These are phyloP conservation scores for Penicillium robsamsonii DNA, from an alignment of 495 filamentous ascomycete species.

Conservation along the genomic window DNA sequence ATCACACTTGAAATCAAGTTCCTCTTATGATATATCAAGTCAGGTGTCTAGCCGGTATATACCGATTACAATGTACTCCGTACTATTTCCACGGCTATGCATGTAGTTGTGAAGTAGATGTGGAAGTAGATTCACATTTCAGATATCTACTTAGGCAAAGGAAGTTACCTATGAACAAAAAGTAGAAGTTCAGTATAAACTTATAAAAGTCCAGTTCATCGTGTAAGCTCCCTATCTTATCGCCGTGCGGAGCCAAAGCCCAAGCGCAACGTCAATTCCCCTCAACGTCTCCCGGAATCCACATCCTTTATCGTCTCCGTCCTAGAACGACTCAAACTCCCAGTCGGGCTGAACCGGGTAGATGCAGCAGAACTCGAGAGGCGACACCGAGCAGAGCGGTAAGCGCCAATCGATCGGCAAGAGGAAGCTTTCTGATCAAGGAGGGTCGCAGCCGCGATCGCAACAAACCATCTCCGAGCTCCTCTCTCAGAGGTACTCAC, in stretches of 20 bases:
- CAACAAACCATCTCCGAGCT: slow-evolving; percentile 53
- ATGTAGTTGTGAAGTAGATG: not conserved
- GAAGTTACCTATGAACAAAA: not conserved
- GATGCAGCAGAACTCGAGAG: slow-evolving; percentile 47
- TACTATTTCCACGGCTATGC: too few relatives aligned
- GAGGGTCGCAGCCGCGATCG: slow-evolving; percentile 38
- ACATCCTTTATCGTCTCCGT: slow-evolving; percentile 11
- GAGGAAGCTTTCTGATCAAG: slow-evolving; percentile 47
- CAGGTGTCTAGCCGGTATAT: too few relatives aligned
- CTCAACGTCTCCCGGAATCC: slow-evolving; percentile 18
- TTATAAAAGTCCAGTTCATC: not conserved
- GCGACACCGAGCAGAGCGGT: slow-evolving; percentile 47
- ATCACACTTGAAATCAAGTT: too few relatives aligned
- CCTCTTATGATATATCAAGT: too few relatives aligned
- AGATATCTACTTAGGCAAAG: not conserved
- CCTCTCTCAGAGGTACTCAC: slow-evolving; percentile 33
- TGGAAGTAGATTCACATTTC: not conserved
- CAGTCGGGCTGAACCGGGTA: slow-evolving; percentile 42
- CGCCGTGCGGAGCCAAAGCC: slow-evolving; percentile 28
- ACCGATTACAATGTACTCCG: too few relatives aligned
- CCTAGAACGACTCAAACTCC: slow-evolving; percentile 9
- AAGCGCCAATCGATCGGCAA: slow-evolving; percentile 50
- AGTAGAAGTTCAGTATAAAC: not conserved
- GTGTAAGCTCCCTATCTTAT: slow-evolving; percentile 27
- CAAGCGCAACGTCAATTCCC: slow-evolving; percentile 26